Evolutionary conservation across 441 rosid genomes (phyloP), one percentile per base, ranked within the genome.

Genomic region (Gossypium schwendimanii): DNA sequence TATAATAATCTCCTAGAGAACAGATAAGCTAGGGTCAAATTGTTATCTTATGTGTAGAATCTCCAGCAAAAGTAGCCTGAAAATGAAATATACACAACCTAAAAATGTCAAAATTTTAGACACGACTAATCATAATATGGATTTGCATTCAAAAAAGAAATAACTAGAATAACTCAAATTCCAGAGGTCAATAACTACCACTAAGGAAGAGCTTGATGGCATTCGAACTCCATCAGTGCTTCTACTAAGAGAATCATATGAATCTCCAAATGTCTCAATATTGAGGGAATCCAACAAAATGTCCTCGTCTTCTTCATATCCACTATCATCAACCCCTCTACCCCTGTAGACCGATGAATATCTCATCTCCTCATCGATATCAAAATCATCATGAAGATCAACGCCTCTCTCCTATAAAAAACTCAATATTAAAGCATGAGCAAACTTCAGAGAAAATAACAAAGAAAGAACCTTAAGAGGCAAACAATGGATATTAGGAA

Each of bases 361-460:
- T 74, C 92, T 87, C 52, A 91, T 82, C 83, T 95, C 98, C 80
- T 96, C 99, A 53, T 96, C 99, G 31, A 85, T 67, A 75, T 87
- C 93, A 69, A 75, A 77, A 78, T 72, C 76, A 71, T 81, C 96
- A 73, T 81, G 81, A 69, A 84, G 84, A 77, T 84, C 82, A 72
- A 76, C 53, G 64, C 98, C 97, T 75, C 99, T 89, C 87, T 96
- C 99, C 99, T 96, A 90, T 76, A 55, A 23, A 67, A 72, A 80
- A 70, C 72, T 70, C 65, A 64, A 75, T 44, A 73, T 26, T 63
- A 75, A 60, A n/a, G 20, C 6, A 15, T 33, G 58, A 69, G 44
- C 63, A 26, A 73, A 52, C 33, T 63, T 17, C 15, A 66, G 9
- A 63, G 50, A 53, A 26, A 24, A 18, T 69, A 70, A 61, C 15